Conservation (phyloP, 768 basidiomycete genomes). For the Gelatoporia subvermispora region DNA sequence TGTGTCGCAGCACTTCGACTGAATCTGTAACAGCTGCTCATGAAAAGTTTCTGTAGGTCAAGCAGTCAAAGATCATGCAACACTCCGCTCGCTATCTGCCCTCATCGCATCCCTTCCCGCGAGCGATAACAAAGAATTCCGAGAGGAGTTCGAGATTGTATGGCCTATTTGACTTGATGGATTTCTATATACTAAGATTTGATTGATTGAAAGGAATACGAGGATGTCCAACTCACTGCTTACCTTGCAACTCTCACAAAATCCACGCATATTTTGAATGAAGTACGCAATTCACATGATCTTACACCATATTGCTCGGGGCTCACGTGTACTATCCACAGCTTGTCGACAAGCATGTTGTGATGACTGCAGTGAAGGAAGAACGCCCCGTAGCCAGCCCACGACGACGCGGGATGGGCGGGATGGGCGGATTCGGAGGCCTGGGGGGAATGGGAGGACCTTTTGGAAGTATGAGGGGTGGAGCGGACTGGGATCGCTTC, state of each 20-base stretch:
- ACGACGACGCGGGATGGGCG: slow-evolving; percentile 45
- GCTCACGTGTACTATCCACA: slow-evolving; percentile 12
- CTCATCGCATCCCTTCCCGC: slow-evolving; percentile 86
- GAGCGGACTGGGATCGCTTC: slow-evolving; percentile 54
- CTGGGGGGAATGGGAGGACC: slow-evolving; percentile 9
- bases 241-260: slow-evolving; percentile 87
- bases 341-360: slow-evolving; percentile 78
- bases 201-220: slow-evolving; percentile 68
- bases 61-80: slow-evolving; percentile 71
- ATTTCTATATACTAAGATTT: background rate
- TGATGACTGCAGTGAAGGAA: slow-evolving; percentile 54
- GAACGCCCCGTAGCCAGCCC: slow-evolving; percentile 44
- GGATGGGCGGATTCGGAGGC: slow-evolving; percentile 13
- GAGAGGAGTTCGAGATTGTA: slow-evolving; percentile 87
- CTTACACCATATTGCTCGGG: slow-evolving; percentile 8
- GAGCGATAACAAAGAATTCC: slow-evolving; percentile 76
- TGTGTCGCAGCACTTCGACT: slow-evolving; percentile 12
- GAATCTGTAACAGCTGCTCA: background rate
- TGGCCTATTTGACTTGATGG: slow-evolving; percentile 3
- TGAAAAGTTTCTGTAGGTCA: slow-evolving; percentile 43
- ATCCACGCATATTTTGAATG: slow-evolving; percentile 81
- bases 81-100: slow-evolving; percentile 80
- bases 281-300: slow-evolving; percentile 56
- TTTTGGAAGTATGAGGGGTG: slow-evolving; percentile 14
- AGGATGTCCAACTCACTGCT: slow-evolving; percentile 89